A percentile compares a stretch with the other conserved stretches of the same genome.
Conservation (phyloP, 768 basidiomycete genomes). For the Xerocomus brunneocitrinus region DNA sequence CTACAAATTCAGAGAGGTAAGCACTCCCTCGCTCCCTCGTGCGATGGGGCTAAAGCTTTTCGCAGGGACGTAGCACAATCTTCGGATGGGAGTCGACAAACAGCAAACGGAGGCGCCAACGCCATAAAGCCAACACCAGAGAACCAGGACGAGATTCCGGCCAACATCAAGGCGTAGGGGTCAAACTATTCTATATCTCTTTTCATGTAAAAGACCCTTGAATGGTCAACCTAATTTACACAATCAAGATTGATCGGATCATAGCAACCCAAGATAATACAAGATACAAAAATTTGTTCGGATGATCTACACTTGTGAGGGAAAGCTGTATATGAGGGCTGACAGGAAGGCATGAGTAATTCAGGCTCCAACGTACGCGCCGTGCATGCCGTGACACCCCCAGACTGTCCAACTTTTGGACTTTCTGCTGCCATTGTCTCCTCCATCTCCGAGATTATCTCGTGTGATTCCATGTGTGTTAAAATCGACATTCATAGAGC, state of each 20-base stretch:
- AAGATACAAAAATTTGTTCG: background rate
- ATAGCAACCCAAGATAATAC: background rate
- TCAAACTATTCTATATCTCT: no score
- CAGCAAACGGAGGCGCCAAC: conserved; percentile 33
- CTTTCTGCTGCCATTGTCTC: no score
- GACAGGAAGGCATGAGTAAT: no score
- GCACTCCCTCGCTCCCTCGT: background rate
- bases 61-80: conserved; percentile 57
- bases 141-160: background rate
- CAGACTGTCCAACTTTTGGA: no score
- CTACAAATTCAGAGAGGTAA: conserved; percentile 61
- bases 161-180: background rate
- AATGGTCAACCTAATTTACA: background rate
- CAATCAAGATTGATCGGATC: background rate
- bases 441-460: no score
- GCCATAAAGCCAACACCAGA: conserved; percentile 15
- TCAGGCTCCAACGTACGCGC: no score
- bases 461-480: no score
- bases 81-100: conserved; percentile 54
- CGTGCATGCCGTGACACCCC: no score
- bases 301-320: no score
- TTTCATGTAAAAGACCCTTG: background rate
- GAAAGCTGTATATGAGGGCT: no score
- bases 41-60: background rate
- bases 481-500: no score